A percentile compares a stretch with the other conserved stretches of the same genome.
Conservation (phyloP, 2,329 filamentous ascomycete genomes). For the Amphichorda felina region DNA sequence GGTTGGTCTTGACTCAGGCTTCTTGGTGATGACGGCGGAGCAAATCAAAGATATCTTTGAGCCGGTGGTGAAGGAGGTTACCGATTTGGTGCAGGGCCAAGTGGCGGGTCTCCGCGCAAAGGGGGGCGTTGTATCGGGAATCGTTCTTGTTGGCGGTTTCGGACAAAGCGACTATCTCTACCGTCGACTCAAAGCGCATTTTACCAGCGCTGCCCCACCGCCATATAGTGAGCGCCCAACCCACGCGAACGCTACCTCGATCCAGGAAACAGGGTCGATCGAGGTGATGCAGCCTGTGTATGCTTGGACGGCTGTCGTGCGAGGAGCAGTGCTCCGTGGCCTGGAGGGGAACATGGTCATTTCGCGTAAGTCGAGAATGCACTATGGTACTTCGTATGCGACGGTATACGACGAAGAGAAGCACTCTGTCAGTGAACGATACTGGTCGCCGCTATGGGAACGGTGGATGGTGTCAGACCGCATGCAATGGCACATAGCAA, state of each 20-base stretch:
- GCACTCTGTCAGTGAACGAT: slow-evolving; percentile 60
- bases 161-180: slow-evolving; percentile 71
- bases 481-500: slow-evolving; percentile 79
- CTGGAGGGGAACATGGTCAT: slow-evolving; percentile 72
- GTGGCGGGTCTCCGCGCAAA: slow-evolving; percentile 50
- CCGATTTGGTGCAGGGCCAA: slow-evolving; percentile 56
- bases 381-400: slow-evolving; percentile 72
- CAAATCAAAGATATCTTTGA: slow-evolving; percentile 66
- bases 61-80: slow-evolving; percentile 60
- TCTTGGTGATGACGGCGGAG: slow-evolving; percentile 57
- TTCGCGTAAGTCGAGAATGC: slow-evolving; percentile 59
- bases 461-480: slow-evolving; percentile 73
- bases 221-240: slow-evolving; percentile 61
- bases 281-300: slow-evolving; percentile 76
- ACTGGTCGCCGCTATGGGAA: slow-evolving; percentile 73
- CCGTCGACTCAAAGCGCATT: slow-evolving; percentile 57
- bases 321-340: slow-evolving; percentile 64
- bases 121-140: slow-evolving; percentile 55
- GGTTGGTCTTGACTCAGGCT: slow-evolving; percentile 62
- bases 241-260: slow-evolving; percentile 38
- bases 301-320: slow-evolving; percentile 70
- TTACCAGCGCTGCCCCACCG: slow-evolving; percentile 42
- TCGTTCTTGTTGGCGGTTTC: slow-evolving; percentile 72
- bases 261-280: slow-evolving; percentile 43
- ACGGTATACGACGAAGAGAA: slow-evolving; percentile 69